Base-by-base conservation (phyloP, 345 rosid genomes). In the Lumnitzera littorea region DNA sequence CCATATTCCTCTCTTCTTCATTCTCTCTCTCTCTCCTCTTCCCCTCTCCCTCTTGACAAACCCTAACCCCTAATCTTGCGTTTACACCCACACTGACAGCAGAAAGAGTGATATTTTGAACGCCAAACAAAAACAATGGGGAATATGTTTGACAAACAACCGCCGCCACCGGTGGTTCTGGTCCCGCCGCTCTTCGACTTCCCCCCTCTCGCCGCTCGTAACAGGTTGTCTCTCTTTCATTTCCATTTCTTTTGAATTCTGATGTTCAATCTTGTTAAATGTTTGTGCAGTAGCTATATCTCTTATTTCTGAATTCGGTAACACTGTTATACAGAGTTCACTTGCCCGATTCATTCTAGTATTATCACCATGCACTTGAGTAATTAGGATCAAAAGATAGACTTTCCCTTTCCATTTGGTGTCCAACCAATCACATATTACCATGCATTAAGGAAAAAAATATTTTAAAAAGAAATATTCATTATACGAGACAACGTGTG, bases 161-260 rank as follows among this genome's bases (percentile, higher is more conserved):
- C 85, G 48, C 91, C 96, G 17, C 95, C 98, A 51, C 91, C 91
- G 52, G 69, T 89, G 80, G 95, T 91, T 15, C 80, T 91, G 16
- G 95, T 91, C 14, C 98, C 98, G 36, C 95, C 96, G 15, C 91
- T 89, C 63, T 89, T 89, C 68, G 98, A 89, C 61, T 91, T 79
- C 73, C 98, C 96, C 29, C 98, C 98, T 14, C 84, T 91, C 46
- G 88, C 91, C 15, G 91, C 91, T 58, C 96, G 98, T 51, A 80
- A 70, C 76, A 84, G 98, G 96, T 86, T 14, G 12, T 13, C 11
- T 36, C 55, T 41, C 12, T 7, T 51, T 46, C 31, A 6, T 13
- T 48, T 48, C 47, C 58, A 25, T 16, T 41, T 50, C 48, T 15
- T 25, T 31, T 3, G 12, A 29, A 4, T 3, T 50, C 12, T 50